Base-by-base conservation (phyloP, 768 basidiomycete species). In the Amylocystis lapponica region DNA sequence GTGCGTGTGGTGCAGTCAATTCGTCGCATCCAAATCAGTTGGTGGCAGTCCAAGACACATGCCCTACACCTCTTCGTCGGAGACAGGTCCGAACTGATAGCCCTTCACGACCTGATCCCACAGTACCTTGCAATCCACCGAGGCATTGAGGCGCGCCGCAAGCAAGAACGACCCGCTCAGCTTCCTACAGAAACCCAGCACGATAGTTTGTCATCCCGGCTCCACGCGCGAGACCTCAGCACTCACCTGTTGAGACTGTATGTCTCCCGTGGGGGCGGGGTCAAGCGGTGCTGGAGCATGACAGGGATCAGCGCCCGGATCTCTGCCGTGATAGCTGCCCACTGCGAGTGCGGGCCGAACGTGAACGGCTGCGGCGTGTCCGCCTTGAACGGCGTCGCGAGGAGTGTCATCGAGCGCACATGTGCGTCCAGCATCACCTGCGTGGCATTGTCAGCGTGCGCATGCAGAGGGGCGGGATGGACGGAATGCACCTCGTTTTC, bases 191-290 rank as follows among this genome's bases (percentile, higher is more conserved):
- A 22, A 36, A 14, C 32, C 16, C n/a, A 27, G 8, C 26, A 29
- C 16, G 7, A 27, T 29, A 13, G 21, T 19, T 22, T 17, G 12
- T 40, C 30, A 40, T 13, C 13, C 29, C 9, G n/a, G 10, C 16
- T 8, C 9, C 16, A 19, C 3, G 14, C 9, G 5, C 26, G 20
- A 12, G 11, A 52, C 7, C 2, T 16, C 13, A 4, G 17, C 4
- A 59, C 76, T 43, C 48, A 83, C 85, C 92, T 68, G 61, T 99
- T 98, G 41, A 97, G 66, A 61, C 88, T 91, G 62, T 97, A 97
- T 1, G 95, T 97, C 66, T 98, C 94, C 45, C 78, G 69, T 1
- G 95, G 95, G 2, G 95, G 95, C 0, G 95, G 95, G 0, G 91
- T 93, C 22, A 96, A 71, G 36, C 94, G 72, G 56, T 96, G 74